Percentiles rank a stretch among this genome's conserved stretches.
Conservation (phyloP, 1,139 yeast genomes). For the Debaryomycetaceae sp. region DNA sequence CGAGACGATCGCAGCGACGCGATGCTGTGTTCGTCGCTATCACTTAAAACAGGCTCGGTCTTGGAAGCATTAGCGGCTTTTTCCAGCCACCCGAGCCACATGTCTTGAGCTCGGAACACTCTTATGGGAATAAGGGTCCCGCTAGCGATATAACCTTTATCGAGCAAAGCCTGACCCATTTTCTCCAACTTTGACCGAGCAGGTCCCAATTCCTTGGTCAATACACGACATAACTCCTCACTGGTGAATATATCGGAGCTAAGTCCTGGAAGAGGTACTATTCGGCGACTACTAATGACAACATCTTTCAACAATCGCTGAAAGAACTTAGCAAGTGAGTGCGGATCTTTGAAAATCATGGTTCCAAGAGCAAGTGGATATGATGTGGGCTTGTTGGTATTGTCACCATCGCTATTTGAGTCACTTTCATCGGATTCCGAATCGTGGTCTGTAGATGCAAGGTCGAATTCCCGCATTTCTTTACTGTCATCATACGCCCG, state of each 20-base stretch:
- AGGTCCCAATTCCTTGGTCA: constrained; percentile 22
- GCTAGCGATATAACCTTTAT: constrained; percentile 22
- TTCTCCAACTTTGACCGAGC: constrained; percentile 29
- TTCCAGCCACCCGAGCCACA: constrained; percentile 42
- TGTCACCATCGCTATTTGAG: constrained; percentile 3
- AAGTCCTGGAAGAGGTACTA: constrained; percentile 33
- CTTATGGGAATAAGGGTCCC: constrained; percentile 22
- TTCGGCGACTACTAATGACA: constrained; percentile 17
- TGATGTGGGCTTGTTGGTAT: too few species aligned
- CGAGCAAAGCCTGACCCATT: constrained; percentile 32
- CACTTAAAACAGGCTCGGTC: constrained; percentile 2
- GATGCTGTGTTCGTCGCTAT: background rate
- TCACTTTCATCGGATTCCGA: constrained; percentile 3
- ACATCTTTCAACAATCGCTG: constrained; percentile 14
- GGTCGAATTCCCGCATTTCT: constrained; percentile 18
- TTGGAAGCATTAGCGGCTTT: constrained; percentile 15
- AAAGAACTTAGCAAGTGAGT: constrained; percentile 14
- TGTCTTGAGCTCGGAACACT: constrained; percentile 32
- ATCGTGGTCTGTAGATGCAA: constrained; percentile 4
- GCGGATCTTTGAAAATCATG: constrained; percentile 7
- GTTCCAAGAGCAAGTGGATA: constrained; percentile 29
- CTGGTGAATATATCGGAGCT: constrained; percentile 30
- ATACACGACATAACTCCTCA: constrained; percentile 24
- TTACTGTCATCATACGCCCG: constrained; percentile 21
- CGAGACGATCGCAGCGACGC: background rate